Evolutionary conservation across 2,329 filamentous ascomycete genomes (phyloP).

Genomic region (Colletotrichum nymphaeae): DNA sequence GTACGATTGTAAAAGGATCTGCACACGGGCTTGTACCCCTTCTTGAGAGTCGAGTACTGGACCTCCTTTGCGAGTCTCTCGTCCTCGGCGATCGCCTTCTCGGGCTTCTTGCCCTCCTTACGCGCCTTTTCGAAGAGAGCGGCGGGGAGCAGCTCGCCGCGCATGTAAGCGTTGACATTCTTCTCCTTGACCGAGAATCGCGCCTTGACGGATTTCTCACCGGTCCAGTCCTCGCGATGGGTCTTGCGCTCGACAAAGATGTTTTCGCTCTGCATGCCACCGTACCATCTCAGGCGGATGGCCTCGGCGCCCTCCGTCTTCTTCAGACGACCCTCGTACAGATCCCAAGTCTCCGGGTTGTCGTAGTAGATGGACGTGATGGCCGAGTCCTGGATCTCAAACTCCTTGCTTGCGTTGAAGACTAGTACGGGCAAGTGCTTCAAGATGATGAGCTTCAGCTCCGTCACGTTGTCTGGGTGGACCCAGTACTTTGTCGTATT

Average conservation of each 20-base stretch:
- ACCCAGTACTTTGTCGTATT: constrained; percentile 99
- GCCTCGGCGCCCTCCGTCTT: constrained; percentile 98
- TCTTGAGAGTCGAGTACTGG: constrained; percentile 91
- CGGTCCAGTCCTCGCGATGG: constrained; percentile 98
- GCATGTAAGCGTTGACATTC: constrained; percentile 91
- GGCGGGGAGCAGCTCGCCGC: constrained; percentile 84
- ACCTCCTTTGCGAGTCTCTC: constrained; percentile 91
- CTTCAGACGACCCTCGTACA: constrained; percentile 94
- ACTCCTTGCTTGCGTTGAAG: constrained; percentile 97
- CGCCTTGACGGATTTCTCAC: constrained; percentile 98
- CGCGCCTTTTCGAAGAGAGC: constrained; percentile 97
- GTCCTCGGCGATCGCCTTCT: constrained; percentile 90
- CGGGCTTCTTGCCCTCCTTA: constrained; percentile 92
- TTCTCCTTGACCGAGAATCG: constrained; percentile 97
- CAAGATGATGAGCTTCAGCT: constrained; percentile 96
- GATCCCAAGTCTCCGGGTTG: constrained; percentile 91
- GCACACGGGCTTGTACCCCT: constrained; percentile 88
- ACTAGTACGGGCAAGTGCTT: constrained; percentile 98
- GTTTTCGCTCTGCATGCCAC: constrained; percentile 93
- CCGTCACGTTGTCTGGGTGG: constrained; percentile 97
- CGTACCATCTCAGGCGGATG: constrained; percentile 96
- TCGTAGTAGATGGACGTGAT: constrained; percentile 99
- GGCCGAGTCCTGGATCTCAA: constrained; percentile 88
- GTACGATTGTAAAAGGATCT: constrained; percentile 98
- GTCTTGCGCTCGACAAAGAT: constrained; percentile 99